A percentile compares a stretch with the other conserved stretches of the same genome.
Conservation (phyloP, 805 yeast species). For the Metschnikowia rubicola region DNA sequence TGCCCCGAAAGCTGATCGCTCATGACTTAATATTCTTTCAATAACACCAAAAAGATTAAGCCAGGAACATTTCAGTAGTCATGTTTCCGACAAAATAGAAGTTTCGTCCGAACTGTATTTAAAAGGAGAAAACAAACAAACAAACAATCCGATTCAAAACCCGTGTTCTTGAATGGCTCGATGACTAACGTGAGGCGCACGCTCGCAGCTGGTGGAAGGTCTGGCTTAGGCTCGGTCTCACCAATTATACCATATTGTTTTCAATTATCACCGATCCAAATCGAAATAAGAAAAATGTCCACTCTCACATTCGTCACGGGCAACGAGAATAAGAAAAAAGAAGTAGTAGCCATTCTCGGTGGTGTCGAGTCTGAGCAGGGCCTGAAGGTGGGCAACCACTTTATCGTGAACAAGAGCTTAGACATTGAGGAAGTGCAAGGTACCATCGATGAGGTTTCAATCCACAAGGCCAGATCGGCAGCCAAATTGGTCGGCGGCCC, state of each 20-base stretch:
- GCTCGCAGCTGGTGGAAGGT: too few relatives aligned
- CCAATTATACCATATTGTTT: not conserved
- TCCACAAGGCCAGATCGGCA: constrained; percentile 74
- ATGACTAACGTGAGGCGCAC: too few relatives aligned
- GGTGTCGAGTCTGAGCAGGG: constrained; percentile 28
- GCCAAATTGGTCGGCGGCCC: constrained; percentile 66
- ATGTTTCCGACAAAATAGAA: too few relatives aligned
- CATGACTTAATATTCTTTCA: too few relatives aligned
- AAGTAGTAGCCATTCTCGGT: constrained; percentile 72
- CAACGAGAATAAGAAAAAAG: constrained; percentile 80
- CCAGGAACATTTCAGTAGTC: too few relatives aligned
- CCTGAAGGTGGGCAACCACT: constrained; percentile 44
- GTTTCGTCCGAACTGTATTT: too few relatives aligned
- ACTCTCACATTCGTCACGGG: constrained; percentile 76
- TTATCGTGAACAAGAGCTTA: constrained; percentile 58
- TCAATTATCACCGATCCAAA: not conserved
- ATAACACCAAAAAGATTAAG: too few relatives aligned
- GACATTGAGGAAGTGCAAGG: constrained; percentile 95
- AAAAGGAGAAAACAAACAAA: too few relatives aligned
- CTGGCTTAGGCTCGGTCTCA: not conserved
- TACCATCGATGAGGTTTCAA: constrained; percentile 73
- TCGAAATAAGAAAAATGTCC: constrained; percentile 6
- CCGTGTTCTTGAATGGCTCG: too few relatives aligned
- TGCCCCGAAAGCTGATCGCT: too few relatives aligned
- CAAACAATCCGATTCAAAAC: too few relatives aligned